Evolutionary conservation across 441 rosid genomes (phyloP), one percentile per base, ranked within the genome.

Genomic region (Gossypium schwendimanii): DNA sequence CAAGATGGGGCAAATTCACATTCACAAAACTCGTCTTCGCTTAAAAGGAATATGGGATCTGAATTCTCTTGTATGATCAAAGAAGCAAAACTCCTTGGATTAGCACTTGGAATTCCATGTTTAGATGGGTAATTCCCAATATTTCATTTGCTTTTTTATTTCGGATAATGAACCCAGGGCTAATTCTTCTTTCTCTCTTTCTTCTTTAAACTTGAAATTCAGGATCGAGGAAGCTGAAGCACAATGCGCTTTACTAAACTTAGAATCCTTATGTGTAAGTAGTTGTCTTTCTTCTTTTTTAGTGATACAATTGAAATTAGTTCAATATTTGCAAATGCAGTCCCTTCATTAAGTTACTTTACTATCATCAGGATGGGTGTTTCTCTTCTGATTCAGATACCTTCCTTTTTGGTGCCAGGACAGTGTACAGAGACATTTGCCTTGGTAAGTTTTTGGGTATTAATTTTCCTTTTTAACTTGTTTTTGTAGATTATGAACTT

Each of bases 181-280:
- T 70, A 18, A 57, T 17, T 70, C 63, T 49, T 23, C 17, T 24
- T 45, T 62, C 24, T 44, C 71, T 20, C 63, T 69, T 62, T 24
- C 7, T 63, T 64, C 53, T 41, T n/a, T 61, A 61, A 36, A 55
- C 72, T 49, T 36, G 10, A 69, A 64, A 49, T 78, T 77, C 85
- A 91, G 97, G 79, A 75, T 92, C 63, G 99, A 92, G 84, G 99
- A 94, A 79, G 98, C 91, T 76, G 99, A 95, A 80, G 97, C 98
- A 0, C 98, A 95, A 52, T 95, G 98, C 63, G 98, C 98, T 60
- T 79, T 88, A 54, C 59, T 95, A 70, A 91, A 91, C 87, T 75
- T 79, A 10, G 96, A 92, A 80, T 88, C 94, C 63, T 78, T 89
- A 72, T 95, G 99, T 82, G 97, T 92, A 76, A 91, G 98, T 73